Percentiles rank a stretch among this genome's conserved stretches.
These are phyloP conservation scores for Moesziomyces sp. DNA, from an alignment of 1,284 basidiomycete genomes.

Conservation along the genomic window DNA sequence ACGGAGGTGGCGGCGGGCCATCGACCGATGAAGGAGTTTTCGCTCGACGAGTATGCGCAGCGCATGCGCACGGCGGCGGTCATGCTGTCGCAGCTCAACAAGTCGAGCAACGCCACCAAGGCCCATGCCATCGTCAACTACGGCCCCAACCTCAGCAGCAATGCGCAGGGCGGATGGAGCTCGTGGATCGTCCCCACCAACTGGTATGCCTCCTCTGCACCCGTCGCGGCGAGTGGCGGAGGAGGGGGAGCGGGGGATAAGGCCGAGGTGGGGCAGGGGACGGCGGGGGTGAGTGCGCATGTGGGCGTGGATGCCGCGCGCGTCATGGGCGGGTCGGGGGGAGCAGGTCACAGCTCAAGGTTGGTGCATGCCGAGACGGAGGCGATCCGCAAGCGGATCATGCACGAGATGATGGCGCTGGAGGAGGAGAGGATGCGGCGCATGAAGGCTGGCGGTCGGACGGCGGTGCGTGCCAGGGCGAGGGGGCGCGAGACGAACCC, in stretches of 20 bases:
- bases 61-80: slow-evolving; percentile 97
- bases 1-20: slow-evolving; percentile 22
- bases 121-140: slow-evolving; percentile 58
- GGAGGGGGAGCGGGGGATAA: slow-evolving; percentile 42
- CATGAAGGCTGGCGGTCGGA: slow-evolving; percentile 77
- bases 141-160: slow-evolving; percentile 43
- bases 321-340: slow-evolving; percentile 26
- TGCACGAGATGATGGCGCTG: slow-evolving; percentile 97
- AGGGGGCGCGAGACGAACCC: slow-evolving; percentile 52
- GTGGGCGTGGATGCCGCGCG: slow-evolving; percentile 25
- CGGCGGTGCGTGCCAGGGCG: slow-evolving; percentile 25
- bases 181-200: slow-evolving; percentile 63
- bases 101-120: slow-evolving; percentile 50
- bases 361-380: slow-evolving; percentile 69
- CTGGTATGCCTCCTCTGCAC: slow-evolving; percentile 38
- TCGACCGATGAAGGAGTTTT: slow-evolving; percentile 53
- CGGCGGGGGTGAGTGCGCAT: slow-evolving; percentile 52
- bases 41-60: slow-evolving; percentile 93
- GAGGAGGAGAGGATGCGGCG: slow-evolving; percentile 96
- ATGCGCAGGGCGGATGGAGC: slow-evolving; percentile 60
- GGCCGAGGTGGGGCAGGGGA: slow-evolving; percentile 54
- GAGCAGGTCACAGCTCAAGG: slow-evolving; percentile 25
- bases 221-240: slow-evolving; percentile 12
- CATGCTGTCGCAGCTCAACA: slow-evolving; percentile 95
- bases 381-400: slow-evolving; percentile 92